Base-by-base conservation (phyloP, 257 asterid genomes). In the Fraxinus anomala region DNA sequence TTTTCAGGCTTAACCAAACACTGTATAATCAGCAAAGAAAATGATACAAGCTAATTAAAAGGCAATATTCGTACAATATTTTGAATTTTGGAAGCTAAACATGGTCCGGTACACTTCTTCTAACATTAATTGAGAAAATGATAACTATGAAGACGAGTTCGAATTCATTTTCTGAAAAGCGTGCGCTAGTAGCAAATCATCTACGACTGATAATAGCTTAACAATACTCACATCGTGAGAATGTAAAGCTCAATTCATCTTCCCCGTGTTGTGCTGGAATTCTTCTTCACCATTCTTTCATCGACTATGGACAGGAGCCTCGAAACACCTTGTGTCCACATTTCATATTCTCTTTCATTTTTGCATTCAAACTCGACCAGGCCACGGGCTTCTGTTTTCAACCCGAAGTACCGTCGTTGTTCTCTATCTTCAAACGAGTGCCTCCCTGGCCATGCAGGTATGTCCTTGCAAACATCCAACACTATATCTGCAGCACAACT, bases 361-460 rank as follows among this genome's bases (percentile, higher is more conserved):
- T 77, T 85, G 84, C 91, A 87, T 67, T 87, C 91, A 33, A 87
- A 87, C 75, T 87, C 91, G 3, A 87, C 89, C 0, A 87, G 21
- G 26, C 99, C 99, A 0, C 99, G 97, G 5, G 77, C 92, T 68
- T 88, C 85, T 1, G 98, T 96, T 82, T 89, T 92, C 28, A 96
- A 85, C 47, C 97, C 99, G 5, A 96, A 96, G 83, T 96, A 96
- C 24, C 92, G 78, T 30, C 97, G 86, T 84, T 96, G 91, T 75
- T 93, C 97, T 7, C 98, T 97, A 39, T 92, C 99, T 77, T 96
- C 96, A 33, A 96, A 89, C 84, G 93, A 79, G 77, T 96, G 97
- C 54, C 99, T 79, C 47, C 99, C 99, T 0, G 99, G 94, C 98
- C 99, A 96, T n/a, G 99, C 96, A 0, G 99, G 88, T 77, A 93